A percentile compares a stretch with the other conserved stretches of the same genome.
Conservation (phyloP, 2,329 filamentous ascomycete species). For the Penicillium frequentans region DNA sequence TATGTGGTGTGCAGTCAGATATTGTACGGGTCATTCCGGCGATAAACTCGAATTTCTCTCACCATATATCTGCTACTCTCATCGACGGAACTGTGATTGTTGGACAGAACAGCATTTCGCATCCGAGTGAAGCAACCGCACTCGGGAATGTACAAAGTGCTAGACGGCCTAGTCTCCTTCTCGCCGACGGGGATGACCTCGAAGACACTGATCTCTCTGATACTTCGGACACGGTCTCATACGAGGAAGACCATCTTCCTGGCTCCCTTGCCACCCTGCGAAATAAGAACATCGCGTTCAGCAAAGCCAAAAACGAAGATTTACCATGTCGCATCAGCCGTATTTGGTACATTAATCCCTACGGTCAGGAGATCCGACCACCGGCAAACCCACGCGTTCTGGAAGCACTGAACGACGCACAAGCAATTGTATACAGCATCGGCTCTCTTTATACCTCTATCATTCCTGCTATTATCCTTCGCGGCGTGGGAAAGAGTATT, state of each 20-base stretch:
- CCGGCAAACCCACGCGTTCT: conserved; percentile 79
- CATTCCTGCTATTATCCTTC: conserved; percentile 76
- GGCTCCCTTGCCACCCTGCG: conserved; percentile 76
- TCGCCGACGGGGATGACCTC: conserved; percentile 35
- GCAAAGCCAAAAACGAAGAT: conserved; percentile 77
- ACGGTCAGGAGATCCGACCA: conserved; percentile 91
- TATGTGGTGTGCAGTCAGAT: conserved; percentile 75
- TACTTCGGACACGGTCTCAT: conserved; percentile 34
- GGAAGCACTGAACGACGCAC: conserved; percentile 62
- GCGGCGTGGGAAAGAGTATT: conserved; percentile 69
- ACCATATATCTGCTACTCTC: conserved; percentile 86
- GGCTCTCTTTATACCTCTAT: conserved; percentile 92
- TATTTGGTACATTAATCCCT: conserved; percentile 97
- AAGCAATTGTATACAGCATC: conserved; percentile 83
- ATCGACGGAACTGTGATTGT: conserved; percentile 75
- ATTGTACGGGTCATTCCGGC: conserved; percentile 79
- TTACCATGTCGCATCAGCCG: conserved; percentile 74
- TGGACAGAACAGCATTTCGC: conserved; percentile 90
- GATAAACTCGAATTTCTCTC: conserved; percentile 92
- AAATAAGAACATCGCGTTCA: conserved; percentile 78
- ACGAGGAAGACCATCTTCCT: conserved; percentile 49
- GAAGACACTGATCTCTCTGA: conserved; percentile 32
- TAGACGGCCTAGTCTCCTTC: conserved; percentile 36
- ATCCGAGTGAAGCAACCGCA: conserved; percentile 69
- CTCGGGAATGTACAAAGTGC: conserved; percentile 31